Base-by-base conservation (phyloP, 331 rosid species). In the Quercus tomentella region DNA sequence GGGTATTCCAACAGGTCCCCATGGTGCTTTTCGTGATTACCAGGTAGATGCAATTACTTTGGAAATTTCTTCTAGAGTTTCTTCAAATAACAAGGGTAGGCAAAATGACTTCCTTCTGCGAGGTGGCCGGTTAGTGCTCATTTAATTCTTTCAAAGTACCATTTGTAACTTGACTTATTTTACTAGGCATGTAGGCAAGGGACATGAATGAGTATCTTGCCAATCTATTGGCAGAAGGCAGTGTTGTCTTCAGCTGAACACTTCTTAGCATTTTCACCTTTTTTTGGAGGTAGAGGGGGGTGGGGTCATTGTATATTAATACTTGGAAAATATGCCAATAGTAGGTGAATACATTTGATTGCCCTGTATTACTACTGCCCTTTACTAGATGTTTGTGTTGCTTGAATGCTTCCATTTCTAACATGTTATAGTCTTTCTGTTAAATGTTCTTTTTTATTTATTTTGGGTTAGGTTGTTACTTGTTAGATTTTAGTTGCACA, bases 1-100 rank as follows among this genome's bases (percentile, higher is more conserved):
- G 88, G 99, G 99, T 58, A 85, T 93, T 84, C 99, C 99, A 25
- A 91, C 97, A 1, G 97, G 99, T 79, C 81, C 99, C 41, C 99
- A 93, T 56, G 99, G 99, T 70, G 99, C 94, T 83, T 95, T 95
- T 72, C 96, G 99, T 71, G 99, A 93, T 87, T 95, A 91, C 80
- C 97, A 95, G 92, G 89, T 95, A 80, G 99, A 95, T 74, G 97
- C 99, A 63, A 87, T 95, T 77, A 95, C 97, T 77, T 65, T 95
- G 86, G 97, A 95, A 86, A 80, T 95, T 85, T 87, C 90, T 49
- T 87, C 97, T 9, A 90, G 84, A 84, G 81, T 83, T 85, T 86
- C 91, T 58, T 82, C 86, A 73, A 56, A 84, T 79, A 85, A 86
- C 83, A 84, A 82, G 78, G 82, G 52, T 79, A 82, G 91, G 84